Conservation (phyloP, 1,284 basidiomycete genomes). For the Trametes sp. region DNA sequence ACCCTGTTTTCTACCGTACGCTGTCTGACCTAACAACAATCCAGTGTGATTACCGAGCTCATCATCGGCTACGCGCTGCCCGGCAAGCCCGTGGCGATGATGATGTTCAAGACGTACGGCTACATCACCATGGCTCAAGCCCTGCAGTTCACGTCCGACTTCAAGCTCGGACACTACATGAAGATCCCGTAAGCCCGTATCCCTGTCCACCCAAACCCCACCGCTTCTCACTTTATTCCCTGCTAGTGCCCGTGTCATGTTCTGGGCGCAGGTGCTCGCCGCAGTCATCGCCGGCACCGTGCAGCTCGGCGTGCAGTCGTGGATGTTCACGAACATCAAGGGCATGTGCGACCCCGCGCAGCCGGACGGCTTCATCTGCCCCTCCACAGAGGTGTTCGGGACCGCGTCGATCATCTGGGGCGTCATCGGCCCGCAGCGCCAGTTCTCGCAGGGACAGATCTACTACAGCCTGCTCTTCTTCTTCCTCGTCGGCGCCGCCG, state of each 20-base stretch:
- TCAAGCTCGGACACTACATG: conserved; percentile 81
- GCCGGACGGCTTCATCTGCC: conserved; percentile 60
- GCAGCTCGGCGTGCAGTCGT: conserved; percentile 72
- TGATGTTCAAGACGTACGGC: conserved; percentile 64
- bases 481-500: conserved; percentile 56
- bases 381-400: conserved; percentile 46
- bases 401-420: conserved; percentile 47
- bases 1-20: not conserved
- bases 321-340: conserved; percentile 67
- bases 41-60: conserved; percentile 56
- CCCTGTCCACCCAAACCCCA: too few relatives aligned
- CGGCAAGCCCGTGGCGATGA: conserved; percentile 57
- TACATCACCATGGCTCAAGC: conserved; percentile 53
- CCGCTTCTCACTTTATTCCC: too few relatives aligned
- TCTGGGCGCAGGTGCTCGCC: conserved; percentile 66
- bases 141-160: conserved; percentile 65
- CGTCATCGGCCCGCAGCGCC: conserved; percentile 49
- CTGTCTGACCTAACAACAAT: not conserved
- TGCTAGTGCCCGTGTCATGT: conserved; percentile 56
- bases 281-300: conserved; percentile 69
- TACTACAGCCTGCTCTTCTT: conserved; percentile 52
- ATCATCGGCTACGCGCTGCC: conserved; percentile 58
- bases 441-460: conserved; percentile 50
- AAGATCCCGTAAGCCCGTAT: conserved; percentile 54
- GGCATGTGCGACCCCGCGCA: conserved; percentile 58